These are phyloP conservation scores for Raphidocelis subcapitata DNA, from an alignment of 139 green algal genomes.

Conservation along the genomic window DNA sequence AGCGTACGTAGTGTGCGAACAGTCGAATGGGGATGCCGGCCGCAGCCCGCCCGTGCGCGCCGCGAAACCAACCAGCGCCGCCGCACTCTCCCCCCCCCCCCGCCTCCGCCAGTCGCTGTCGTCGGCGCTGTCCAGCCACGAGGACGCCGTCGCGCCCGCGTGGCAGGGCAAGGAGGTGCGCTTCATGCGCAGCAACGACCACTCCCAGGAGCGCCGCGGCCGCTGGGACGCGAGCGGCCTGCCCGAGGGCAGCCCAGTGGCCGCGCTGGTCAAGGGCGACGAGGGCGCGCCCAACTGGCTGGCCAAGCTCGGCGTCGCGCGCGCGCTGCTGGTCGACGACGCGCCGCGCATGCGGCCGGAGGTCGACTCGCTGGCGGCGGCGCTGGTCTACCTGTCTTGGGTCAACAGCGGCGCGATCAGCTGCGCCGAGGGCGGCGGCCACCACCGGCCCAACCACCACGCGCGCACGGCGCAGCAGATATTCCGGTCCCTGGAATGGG, in stretches of 20 bases:
- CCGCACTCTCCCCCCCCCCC: neutral
- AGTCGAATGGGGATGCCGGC: neutral
- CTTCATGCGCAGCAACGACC: conserved; percentile 85
- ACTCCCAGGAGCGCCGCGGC: conserved; percentile 60
- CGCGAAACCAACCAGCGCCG: neutral
- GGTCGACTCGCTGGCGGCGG: conserved; percentile 38
- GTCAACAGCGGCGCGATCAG: conserved; percentile 85
- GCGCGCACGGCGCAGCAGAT: conserved; percentile 79
- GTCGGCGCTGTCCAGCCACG: neutral
- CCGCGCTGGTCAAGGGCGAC: conserved; percentile 73
- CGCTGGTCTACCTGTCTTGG: conserved; percentile 76
- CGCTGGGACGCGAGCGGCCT: conserved; percentile 70
- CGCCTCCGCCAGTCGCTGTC: neutral
- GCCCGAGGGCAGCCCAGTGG: conserved; percentile 29
- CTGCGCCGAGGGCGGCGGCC: conserved; percentile 90
- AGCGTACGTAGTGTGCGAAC: neutral
- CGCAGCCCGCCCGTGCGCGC: neutral
- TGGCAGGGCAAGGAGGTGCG: conserved; percentile 47
- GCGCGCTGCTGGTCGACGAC: conserved; percentile 77
- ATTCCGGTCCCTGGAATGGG: conserved; percentile 84
- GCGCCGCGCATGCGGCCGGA: conserved; percentile 44
- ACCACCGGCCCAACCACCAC: conserved; percentile 94
- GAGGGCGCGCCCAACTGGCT: conserved; percentile 76
- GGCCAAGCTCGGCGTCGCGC: conserved; percentile 72
- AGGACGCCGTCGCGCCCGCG: neutral